Conservation (phyloP, 1,284 basidiomycete genomes). For the Rhodotorula glutinis region DNA sequence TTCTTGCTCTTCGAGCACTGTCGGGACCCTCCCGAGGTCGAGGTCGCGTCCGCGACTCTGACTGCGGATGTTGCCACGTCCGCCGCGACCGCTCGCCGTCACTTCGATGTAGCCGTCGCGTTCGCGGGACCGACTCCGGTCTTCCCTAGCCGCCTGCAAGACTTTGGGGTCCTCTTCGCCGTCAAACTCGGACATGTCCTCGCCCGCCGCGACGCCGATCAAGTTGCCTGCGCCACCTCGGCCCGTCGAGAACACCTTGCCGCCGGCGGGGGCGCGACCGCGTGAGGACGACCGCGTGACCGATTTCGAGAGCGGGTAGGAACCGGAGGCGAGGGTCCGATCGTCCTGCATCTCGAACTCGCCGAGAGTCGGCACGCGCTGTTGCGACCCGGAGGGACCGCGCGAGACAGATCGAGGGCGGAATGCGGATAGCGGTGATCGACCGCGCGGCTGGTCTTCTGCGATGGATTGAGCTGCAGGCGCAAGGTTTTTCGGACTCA, state of each 20-base stretch:
- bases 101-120: conserved; percentile 16
- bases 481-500: no score
- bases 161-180: conserved; percentile 28
- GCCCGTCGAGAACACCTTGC: conserved; percentile 27
- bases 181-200: conserved; percentile 5
- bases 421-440: conserved; percentile 24
- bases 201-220: conserved; percentile 11
- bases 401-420: conserved; percentile 18
- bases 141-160: conserved; percentile 13
- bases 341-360: neutral
- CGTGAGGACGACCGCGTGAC: conserved; percentile 22
- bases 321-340: neutral
- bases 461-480: neutral
- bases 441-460: conserved; percentile 15
- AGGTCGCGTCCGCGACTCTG: conserved; percentile 17
- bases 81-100: conserved; percentile 20
- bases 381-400: conserved; percentile 4
- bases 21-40: conserved; percentile 26
- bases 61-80: conserved; percentile 31
- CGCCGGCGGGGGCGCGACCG: conserved; percentile 10
- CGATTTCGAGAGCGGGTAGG: conserved; percentile 18
- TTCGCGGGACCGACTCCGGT: conserved; percentile 24
- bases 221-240: conserved; percentile 30
- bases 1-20: conserved; percentile 31
- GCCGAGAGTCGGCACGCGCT: neutral